Evolutionary conservation across 805 yeast genomes (phyloP), one percentile per base, ranked within the genome.

Genomic region (Torulaspora franciscae): DNA sequence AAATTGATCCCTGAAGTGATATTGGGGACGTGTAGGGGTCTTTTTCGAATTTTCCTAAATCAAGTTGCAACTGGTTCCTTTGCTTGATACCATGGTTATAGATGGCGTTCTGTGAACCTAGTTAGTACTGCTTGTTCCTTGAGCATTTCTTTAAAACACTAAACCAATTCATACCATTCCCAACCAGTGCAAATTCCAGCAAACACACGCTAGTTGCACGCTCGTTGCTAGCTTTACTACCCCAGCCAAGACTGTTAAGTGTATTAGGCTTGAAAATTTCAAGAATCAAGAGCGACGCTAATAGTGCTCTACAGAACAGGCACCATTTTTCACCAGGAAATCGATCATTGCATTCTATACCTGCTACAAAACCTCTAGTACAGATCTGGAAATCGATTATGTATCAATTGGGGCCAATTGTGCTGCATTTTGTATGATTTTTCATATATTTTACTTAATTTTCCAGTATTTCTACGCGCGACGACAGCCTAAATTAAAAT

Each of bases 81-180:
- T 90, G 96, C 64, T 87, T 88, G 43, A 85, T 73, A 7, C 95
- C 96, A 64, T 87, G 95, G 67, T 87, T 91, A 68, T 83, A 88
- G 42, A 90, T 72, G 23, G 95, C 81, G 67, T 89, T 90, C 98
- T 75, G 40, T 7, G 13, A n/a, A 11, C 24, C 42, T 8, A 6
- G 14, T 28, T 15, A 33, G 22, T 38, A 38, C 26, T 22, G 19
- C 11, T 10, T 23, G 28, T n/a, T 3, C 10, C 27, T 10, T 19
- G 6, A 26, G n/a, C 17, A 14, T 24, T 14, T 2, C 22, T 8
- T 5, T 1, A 14, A 14, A 14, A 30, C 5, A 13, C 28, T 24
- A 30, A 15, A 13, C 6, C 29, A 9, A 24, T 13, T 37, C 42
- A 39, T 39, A 39, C 42, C 42, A 39, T 39, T 32, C 15, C 32